A percentile compares a stretch with the other conserved stretches of the same genome.
Evolutionary conservation across 2,329 filamentous ascomycete species (phyloP).

Genomic region (Penicillium sp.): DNA sequence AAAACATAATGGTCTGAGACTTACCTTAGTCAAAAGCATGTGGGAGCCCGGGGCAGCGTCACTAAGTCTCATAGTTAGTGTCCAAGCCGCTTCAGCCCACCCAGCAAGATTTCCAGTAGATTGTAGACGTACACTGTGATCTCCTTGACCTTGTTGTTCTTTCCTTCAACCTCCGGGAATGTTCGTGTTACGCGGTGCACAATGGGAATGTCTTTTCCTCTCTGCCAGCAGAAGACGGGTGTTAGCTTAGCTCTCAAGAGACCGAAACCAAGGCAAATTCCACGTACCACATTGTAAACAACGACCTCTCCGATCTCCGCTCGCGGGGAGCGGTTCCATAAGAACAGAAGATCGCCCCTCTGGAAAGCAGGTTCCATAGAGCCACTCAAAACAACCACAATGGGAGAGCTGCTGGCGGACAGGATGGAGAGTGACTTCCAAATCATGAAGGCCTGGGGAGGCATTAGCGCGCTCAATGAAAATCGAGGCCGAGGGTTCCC

Average conservation of each 20-base stretch:
- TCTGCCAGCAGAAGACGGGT: neutral
- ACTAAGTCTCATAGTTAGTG: slow-evolving; percentile 20
- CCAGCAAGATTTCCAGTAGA: neutral
- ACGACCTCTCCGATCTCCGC: slow-evolving; percentile 74
- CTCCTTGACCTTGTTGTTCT: slow-evolving; percentile 41
- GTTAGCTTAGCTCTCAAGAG: neutral
- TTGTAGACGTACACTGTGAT: slow-evolving; percentile 32
- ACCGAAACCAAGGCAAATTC: neutral
- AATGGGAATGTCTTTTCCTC: slow-evolving; percentile 90
- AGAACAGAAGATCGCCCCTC: slow-evolving; percentile 65
- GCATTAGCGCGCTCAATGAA: slow-evolving; percentile 7
- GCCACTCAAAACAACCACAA: slow-evolving; percentile 69
- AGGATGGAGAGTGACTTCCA: slow-evolving; percentile 86
- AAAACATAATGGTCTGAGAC: neutral
- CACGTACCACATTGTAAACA: slow-evolving; percentile 71
- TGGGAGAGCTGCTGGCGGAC: slow-evolving; percentile 72
- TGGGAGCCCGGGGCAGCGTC: slow-evolving; percentile 33
- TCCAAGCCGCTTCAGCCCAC: neutral
- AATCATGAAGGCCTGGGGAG: slow-evolving; percentile 77
- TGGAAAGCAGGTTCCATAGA: slow-evolving; percentile 72
- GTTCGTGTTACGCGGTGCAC: slow-evolving; percentile 87
- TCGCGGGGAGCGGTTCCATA: slow-evolving; percentile 65
- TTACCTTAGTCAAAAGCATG: slow-evolving; percentile 78
- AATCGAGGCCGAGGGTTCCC: neutral
- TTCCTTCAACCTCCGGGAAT: slow-evolving; percentile 54